A percentile compares a stretch with the other conserved stretches of the same genome.
Conservation (phyloP, 192 early-diverging fungal species). For the Coemansia sp. region DNA sequence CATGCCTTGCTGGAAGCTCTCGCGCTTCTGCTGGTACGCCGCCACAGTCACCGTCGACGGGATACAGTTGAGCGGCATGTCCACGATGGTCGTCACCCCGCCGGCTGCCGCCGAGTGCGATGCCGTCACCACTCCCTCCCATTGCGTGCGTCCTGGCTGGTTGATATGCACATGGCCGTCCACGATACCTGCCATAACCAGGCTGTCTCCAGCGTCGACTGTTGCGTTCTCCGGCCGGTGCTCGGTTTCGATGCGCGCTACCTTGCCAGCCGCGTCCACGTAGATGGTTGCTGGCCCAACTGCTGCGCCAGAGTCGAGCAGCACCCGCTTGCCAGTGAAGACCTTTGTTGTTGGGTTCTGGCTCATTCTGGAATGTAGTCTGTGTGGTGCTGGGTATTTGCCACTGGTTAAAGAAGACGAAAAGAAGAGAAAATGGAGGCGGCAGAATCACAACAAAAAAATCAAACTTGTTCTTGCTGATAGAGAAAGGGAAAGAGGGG, state of each 20-base stretch:
- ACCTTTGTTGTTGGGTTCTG: conserved; percentile 16
- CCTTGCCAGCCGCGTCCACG: conserved; percentile 58
- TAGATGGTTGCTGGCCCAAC: conserved; percentile 61
- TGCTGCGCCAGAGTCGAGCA: conserved; percentile 46
- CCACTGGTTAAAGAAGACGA: neutral
- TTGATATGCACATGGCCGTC: conserved; percentile 86
- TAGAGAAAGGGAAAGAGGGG: too few species aligned
- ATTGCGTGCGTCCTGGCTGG: conserved; percentile 81
- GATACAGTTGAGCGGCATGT: conserved; percentile 87
- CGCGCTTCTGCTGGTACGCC: conserved; percentile 65
- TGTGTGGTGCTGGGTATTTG: neutral
- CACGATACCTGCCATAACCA: conserved; percentile 73
- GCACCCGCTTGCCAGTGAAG: conserved; percentile 52
- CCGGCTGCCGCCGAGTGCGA: conserved; percentile 81
- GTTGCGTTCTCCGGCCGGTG: conserved; percentile 49
- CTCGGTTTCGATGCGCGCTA: conserved; percentile 52
- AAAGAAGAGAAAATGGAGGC: neutral
- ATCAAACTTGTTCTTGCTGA: neutral
- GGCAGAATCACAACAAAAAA: neutral
- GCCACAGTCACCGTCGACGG: conserved; percentile 77
- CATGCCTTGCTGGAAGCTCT: conserved; percentile 67
- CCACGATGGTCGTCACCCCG: conserved; percentile 77
- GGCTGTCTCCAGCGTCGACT: conserved; percentile 58
- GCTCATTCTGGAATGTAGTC: conserved; percentile 19
- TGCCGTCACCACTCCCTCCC: conserved; percentile 81